Conservation (phyloP, 2,329 filamentous ascomycete genomes). For the Colletotrichum trifolii region DNA sequence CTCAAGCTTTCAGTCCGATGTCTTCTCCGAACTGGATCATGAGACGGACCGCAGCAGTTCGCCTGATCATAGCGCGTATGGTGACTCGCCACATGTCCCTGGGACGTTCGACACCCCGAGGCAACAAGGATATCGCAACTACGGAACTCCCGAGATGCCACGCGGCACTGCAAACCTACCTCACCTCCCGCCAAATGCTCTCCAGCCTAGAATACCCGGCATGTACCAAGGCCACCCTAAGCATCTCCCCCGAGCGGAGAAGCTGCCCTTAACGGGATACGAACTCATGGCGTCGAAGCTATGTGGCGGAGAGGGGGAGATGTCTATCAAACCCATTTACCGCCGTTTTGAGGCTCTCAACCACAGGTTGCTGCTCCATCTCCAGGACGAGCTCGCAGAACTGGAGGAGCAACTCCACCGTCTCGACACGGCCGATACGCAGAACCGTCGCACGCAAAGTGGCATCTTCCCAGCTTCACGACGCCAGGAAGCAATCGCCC, state of each 20-base stretch:
- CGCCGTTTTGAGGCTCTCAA: constrained; percentile 85
- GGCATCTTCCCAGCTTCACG: constrained; percentile 68
- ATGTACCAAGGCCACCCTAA: constrained; percentile 44
- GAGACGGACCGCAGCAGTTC: constrained; percentile 59
- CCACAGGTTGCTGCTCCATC: constrained; percentile 82
- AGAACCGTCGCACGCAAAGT: constrained; percentile 54
- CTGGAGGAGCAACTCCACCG: constrained; percentile 81
- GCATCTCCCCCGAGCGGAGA: constrained; percentile 53
- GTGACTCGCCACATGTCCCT: constrained; percentile 34
- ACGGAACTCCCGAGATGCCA: constrained; percentile 57
- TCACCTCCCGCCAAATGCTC: constrained; percentile 48
- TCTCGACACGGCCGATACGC: constrained; percentile 71
- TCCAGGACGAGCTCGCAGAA: constrained; percentile 87
- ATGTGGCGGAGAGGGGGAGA: constrained; percentile 17
- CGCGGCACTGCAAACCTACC: constrained; percentile 51
- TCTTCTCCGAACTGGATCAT: constrained; percentile 50
- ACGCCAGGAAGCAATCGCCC: constrained; percentile 63
- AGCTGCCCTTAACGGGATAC: constrained; percentile 66
- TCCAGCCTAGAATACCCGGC: constrained; percentile 49
- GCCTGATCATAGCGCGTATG: constrained; percentile 53
- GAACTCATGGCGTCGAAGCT: constrained; percentile 70
- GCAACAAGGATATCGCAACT: constrained; percentile 41
- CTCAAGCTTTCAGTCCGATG: constrained; percentile 64
- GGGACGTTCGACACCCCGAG: constrained; percentile 27
- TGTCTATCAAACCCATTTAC: constrained; percentile 72